phyloP scores from a whole-genome alignment of 148 eudicot genomes.

The Chenopodium suecicum region DNA sequence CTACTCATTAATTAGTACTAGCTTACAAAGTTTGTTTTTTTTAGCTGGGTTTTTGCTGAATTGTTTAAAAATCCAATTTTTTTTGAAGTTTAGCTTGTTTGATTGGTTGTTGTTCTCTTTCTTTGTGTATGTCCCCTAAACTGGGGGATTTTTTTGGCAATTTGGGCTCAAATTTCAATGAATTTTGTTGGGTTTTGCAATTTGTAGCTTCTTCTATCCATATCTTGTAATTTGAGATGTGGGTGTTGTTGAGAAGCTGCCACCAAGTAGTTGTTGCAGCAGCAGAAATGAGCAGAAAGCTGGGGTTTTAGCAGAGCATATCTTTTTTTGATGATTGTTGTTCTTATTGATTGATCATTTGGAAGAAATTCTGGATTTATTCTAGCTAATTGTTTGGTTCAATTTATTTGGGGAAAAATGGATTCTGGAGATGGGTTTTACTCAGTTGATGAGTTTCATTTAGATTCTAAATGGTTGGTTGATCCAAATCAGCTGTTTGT shows the following conservation, averaged over 20 bases:
- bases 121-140: slow-evolving; percentile 23
- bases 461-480: slow-evolving; percentile 46
- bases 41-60: not conserved
- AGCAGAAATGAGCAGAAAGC: slow-evolving; percentile 10
- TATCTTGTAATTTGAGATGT: slow-evolving; percentile 22
- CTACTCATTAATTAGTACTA: not conserved
- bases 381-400: slow-evolving; percentile 6
- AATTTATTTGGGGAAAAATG: slow-evolving; percentile 26
- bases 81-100: slow-evolving; percentile 10
- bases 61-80: not conserved
- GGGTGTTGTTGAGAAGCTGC: slow-evolving; percentile 24
- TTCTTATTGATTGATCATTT: slow-evolving; percentile 6
- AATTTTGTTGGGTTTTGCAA: slow-evolving; percentile 36
- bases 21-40: not conserved
- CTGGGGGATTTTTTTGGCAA: slow-evolving; percentile 25
- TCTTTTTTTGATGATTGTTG: slow-evolving; percentile 1
- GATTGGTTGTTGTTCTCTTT: slow-evolving; percentile 18
- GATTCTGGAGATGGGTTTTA: slow-evolving; percentile 38
- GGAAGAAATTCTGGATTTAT: slow-evolving; percentile 4
- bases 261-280: slow-evolving; percentile 5
- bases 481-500: slow-evolving; percentile 52
- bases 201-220: slow-evolving; percentile 27
- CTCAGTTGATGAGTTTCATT: slow-evolving; percentile 37
- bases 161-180: slow-evolving; percentile 35
- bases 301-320: slow-evolving; percentile 11